Evolutionary conservation across 1,139 yeast species (phyloP).

Genomic region (Pichia sp.): DNA sequence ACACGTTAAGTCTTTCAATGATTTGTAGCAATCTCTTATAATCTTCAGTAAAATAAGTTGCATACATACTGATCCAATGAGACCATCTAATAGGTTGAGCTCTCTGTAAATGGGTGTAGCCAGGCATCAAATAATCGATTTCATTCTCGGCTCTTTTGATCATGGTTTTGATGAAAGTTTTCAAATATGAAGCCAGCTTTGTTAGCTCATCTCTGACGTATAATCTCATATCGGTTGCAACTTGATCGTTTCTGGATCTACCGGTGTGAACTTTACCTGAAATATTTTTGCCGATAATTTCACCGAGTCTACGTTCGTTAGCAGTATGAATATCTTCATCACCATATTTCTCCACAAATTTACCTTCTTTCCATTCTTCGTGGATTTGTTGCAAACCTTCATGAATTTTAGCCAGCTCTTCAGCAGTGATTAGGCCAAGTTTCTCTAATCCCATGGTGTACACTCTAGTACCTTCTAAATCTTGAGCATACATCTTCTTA

Average conservation of each 20-base stretch:
- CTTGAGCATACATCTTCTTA: slow-evolving; percentile 89
- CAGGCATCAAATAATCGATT: slow-evolving; percentile 93
- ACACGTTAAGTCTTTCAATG: slow-evolving; percentile 71
- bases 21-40: slow-evolving; percentile 77
- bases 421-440: slow-evolving; percentile 60
- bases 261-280: slow-evolving; percentile 99
- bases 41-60: slow-evolving; percentile 89
- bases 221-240: slow-evolving; percentile 95
- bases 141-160: slow-evolving; percentile 73
- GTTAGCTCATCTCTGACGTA: slow-evolving; percentile 75
- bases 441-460: slow-evolving; percentile 83
- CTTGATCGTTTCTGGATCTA: slow-evolving; percentile 96
- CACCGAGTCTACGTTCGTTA: slow-evolving; percentile 95
- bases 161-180: slow-evolving; percentile 56
- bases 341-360: slow-evolving; percentile 77
- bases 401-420: slow-evolving; percentile 75
- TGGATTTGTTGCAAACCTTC: slow-evolving; percentile 64
- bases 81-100: slow-evolving; percentile 99
- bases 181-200: slow-evolving; percentile 50
- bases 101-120: slow-evolving; percentile 95
- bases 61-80: slow-evolving; percentile 92
- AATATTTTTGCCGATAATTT: slow-evolving; percentile 83
- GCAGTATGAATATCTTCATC: slow-evolving; percentile 99
- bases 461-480: slow-evolving; percentile 86
- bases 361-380: slow-evolving; percentile 71